Percentiles rank a stretch among this genome's conserved stretches.
Conservation (phyloP, 1,139 yeast species). For the Yamadazyma siamensis region DNA sequence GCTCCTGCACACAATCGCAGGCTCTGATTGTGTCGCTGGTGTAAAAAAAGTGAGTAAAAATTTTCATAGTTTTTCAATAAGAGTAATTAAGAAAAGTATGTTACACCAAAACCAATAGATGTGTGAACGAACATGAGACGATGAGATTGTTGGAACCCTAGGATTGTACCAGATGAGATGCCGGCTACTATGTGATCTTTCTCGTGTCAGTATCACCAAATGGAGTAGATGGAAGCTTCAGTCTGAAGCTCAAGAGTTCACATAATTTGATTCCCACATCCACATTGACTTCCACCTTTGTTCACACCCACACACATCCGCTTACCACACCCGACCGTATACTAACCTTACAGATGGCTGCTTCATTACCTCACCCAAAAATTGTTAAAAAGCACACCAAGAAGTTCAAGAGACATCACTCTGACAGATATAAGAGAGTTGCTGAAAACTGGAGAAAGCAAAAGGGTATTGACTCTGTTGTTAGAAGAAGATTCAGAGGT, state of each 20-base stretch:
- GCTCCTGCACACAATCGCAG: constrained; percentile 6
- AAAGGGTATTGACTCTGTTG: constrained; percentile 99
- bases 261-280: too few relatives aligned
- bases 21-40: background rate
- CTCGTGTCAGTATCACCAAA: too few relatives aligned
- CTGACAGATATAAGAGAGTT: constrained; percentile 99
- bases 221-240: too few relatives aligned
- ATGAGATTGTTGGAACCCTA: background rate
- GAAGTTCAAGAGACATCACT: constrained; percentile 99
- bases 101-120: constrained; percentile 1
- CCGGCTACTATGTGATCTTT: too few relatives aligned
- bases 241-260: too few relatives aligned
- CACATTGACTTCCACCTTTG: too few relatives aligned
- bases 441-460: constrained; percentile 99
- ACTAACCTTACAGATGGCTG: constrained; percentile 64
- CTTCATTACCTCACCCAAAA: constrained; percentile 98
- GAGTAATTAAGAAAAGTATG: constrained; percentile 11
- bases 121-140: background rate
- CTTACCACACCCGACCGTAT: too few relatives aligned
- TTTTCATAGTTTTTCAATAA: constrained; percentile 10
- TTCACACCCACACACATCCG: too few relatives aligned
- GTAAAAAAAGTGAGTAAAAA: constrained; percentile 8
- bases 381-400: constrained; percentile 99
- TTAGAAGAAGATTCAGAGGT: constrained; percentile 99
- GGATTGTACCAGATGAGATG: background rate